Percentiles rank a stretch among this genome's conserved stretches.
These are phyloP conservation scores for Lactarius sanguifluus DNA, from an alignment of 768 basidiomycete genomes.

Conservation along the genomic window DNA sequence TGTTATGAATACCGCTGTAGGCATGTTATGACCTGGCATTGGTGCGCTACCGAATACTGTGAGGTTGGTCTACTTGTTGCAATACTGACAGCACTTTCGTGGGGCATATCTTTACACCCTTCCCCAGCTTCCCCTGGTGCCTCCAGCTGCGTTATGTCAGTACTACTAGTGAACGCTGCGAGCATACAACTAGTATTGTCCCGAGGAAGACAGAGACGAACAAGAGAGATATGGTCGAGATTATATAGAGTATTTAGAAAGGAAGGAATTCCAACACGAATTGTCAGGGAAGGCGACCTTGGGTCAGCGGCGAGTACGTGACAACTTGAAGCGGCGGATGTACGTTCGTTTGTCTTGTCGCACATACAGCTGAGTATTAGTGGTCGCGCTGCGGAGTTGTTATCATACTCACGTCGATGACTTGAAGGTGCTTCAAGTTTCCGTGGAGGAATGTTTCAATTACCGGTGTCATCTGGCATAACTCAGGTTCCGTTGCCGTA, in stretches of 20 bases:
- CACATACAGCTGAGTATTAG: no score
- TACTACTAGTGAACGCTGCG: not conserved
- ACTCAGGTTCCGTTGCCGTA: not conserved
- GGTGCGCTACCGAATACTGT: no score
- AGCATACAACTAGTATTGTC: not conserved
- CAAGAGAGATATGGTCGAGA: not conserved
- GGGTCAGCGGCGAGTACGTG: not conserved
- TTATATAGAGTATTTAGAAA: not conserved
- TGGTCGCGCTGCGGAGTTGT: no score
- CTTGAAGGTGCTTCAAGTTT: not conserved
- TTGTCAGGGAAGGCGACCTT: not conserved
- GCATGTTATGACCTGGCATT: no score
- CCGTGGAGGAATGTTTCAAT: not conserved
- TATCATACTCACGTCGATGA: no score
- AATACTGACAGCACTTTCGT: no score
- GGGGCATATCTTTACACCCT: no score
- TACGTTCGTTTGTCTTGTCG: not conserved
- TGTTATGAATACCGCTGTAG: no score
- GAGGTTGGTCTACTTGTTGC: no score
- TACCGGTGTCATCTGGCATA: not conserved
- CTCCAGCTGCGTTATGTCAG: no score
- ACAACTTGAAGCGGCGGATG: not conserved
- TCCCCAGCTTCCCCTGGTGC: no score
- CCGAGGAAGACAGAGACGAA: not conserved
- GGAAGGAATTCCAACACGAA: not conserved